A percentile compares a stretch with the other conserved stretches of the same genome.
Conservation (phyloP, 768 basidiomycete species). For the Mycena haematopus region DNA sequence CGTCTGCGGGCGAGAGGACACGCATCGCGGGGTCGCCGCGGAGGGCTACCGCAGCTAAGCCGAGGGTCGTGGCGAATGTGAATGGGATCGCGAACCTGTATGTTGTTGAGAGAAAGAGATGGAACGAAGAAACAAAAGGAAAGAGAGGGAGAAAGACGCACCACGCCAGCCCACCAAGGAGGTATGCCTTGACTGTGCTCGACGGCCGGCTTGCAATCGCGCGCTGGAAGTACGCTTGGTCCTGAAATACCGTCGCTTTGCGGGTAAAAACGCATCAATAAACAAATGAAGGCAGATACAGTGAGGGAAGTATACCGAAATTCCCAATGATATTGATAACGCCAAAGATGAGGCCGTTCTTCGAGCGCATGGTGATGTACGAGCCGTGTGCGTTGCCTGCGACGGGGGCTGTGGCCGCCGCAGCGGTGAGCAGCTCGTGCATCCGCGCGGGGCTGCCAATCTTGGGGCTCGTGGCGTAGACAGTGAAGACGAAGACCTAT, state of each 20-base stretch:
- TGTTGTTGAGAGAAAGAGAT: background rate
- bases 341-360: conserved; percentile 80
- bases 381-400: conserved; percentile 84
- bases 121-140: background rate
- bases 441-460: conserved; percentile 83
- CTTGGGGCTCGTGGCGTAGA: conserved; percentile 78
- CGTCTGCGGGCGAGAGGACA: conserved; percentile 59
- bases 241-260: conserved; percentile 54
- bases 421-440: conserved; percentile 78
- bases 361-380: conserved; percentile 83
- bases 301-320: conserved; percentile 44
- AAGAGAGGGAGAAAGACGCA: conserved; percentile 40
- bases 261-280: background rate
- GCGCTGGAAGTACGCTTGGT: conserved; percentile 89
- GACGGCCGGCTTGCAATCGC: conserved; percentile 88
- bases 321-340: conserved; percentile 91
- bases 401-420: conserved; percentile 63
- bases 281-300: conserved; percentile 30
- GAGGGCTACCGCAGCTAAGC: conserved; percentile 87
- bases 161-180: conserved; percentile 91
- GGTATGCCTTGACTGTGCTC: conserved; percentile 89
- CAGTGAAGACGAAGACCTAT: conserved; percentile 69
- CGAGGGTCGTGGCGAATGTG: conserved; percentile 85
- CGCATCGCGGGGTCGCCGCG: conserved; percentile 62
- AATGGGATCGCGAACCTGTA: conserved; percentile 85